Base-by-base conservation (phyloP, 495 filamentous ascomycete genomes). In the Parathielavia hyrcaniae region DNA sequence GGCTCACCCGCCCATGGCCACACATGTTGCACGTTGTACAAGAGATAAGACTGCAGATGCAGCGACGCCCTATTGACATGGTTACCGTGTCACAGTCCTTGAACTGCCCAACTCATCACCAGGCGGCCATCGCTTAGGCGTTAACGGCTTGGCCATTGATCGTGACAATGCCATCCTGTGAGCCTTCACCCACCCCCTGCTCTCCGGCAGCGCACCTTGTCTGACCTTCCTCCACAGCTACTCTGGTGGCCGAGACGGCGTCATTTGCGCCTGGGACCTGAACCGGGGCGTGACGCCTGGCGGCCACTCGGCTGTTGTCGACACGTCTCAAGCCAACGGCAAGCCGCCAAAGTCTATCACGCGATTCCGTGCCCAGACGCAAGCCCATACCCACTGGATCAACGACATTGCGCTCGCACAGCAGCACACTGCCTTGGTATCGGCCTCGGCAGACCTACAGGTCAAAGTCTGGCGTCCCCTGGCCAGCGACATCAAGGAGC, bases 351-450 rank as follows among this genome's bases (percentile, higher is more conserved):
- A 68, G 58, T 68, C 66, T 51, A 75, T 67, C 11, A 89, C 90
- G 36, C 80, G 79, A n/a, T 92, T 92, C 70, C 85, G 89, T 57
- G 81, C 86, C 48, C 91, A 96, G 71, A 88, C 91, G n/a, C 91
- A 97, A 66, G 95, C 93, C 13, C 93, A 98, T 69, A 97, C 91
- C 30, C 92, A 97, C 71, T 97, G 93, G 93, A 87, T 98, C 70
- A 97, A 97, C 68, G 92, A 97, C 65, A 89, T 98, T 58, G 83
- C 85, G n/a, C 82, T 97, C 53, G 85, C 87, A 30, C 81, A 91
- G 64, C 83, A 86, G 50, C 89, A 96, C 68, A 80, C 84, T 17
- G 90, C 90, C 8, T 77, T 98, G 12, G 88, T 97, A 9, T 96
- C 95, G 12, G 92, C 90, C 20, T 97, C 93, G 5, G 97, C 95